Evolutionary conservation across 148 eudicot species (phyloP), one percentile per base, ranked within the genome.

Genomic region (Rhododendron mucronatum): DNA sequence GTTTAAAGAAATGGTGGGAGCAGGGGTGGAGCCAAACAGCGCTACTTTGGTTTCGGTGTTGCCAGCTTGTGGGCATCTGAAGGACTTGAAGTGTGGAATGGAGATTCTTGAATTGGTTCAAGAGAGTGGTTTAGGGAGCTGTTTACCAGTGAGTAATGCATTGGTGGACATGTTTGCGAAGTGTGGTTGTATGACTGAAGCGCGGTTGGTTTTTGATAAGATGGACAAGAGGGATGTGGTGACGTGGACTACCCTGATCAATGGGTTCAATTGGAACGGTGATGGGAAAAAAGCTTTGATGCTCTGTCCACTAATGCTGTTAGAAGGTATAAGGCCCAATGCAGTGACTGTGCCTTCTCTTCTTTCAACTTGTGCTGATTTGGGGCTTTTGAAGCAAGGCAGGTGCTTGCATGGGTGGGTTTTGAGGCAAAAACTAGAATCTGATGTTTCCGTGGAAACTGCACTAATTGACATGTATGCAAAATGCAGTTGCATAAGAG

Each of bases 131-230:
- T 82, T 89, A 15, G 88, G 87, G 47, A 61, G 87, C 79, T 89
- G 86, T 81, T 81, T 91, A 80, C 44, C 84, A 2, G 88, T 91
- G 84, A 88, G 89, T 48, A 94, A 95, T 85, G 95, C 97, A 1
- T 84, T 95, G 84, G 78, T 95, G 83, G 95, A 94, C 87, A 92
- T 95, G 96, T 95, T 93, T 85, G 91, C 87, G 26, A 94, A 91
- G 82, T 92, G 98, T 83, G 98, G 95, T 67, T 83, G 73, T 74
- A 91, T 93, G 84, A 84, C 77, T 53, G 93, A 90, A 35, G 98
- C 94, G 5, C 88, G 86, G 9, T 75, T 6, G 3, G 87, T 91
- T 82, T 93, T 95, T 82, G 90, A 92, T 83, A 76, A 74, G 88
- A 88, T 89, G 89, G 82, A 47, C 12, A 88, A 89, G 86, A 93